These are phyloP conservation scores for Bolboschoenus planiculmis DNA, from an alignment of 176 grass and related monocot species.

Conservation along the genomic window DNA sequence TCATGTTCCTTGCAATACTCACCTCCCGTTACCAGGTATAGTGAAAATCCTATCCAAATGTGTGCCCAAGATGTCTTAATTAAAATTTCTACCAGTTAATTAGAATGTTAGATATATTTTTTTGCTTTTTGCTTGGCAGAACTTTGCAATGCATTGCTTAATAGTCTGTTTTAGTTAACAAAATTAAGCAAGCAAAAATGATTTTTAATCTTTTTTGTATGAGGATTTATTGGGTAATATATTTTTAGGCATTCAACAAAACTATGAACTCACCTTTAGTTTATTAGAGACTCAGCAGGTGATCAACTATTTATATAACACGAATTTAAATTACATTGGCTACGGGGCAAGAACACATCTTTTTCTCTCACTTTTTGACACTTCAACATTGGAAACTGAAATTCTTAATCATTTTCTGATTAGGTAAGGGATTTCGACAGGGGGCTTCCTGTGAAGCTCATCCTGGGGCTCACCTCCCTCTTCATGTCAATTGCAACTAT, in stretches of 20 bases:
- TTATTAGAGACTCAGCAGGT: not conserved
- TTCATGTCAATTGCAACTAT: constrained; percentile 4
- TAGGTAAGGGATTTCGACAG: not conserved
- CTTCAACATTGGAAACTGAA: not conserved
- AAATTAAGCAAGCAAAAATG: not conserved
- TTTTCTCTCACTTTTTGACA: not conserved
- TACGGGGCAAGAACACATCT: not conserved
- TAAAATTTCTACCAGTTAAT: not conserved
- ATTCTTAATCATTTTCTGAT: not conserved
- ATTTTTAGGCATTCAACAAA: not conserved
- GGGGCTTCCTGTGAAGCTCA: constrained; percentile 11
- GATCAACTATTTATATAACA: not conserved
- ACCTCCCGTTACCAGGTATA: constrained; percentile 16
- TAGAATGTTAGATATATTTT: not conserved
- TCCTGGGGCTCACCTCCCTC: constrained; percentile 20
- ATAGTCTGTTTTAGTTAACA: not conserved
- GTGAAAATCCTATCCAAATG: not conserved
- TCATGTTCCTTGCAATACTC: constrained; percentile 27
- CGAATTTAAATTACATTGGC: not conserved
- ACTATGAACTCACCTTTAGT: not conserved
- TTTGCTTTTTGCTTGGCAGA: not conserved
- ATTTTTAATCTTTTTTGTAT: not conserved
- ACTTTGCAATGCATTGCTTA: not conserved
- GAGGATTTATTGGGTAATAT: not conserved
- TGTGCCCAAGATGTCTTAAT: not conserved